Evolutionary conservation across 805 yeast genomes (phyloP).

Genomic region (Kluyveromyces aestuarii): DNA sequence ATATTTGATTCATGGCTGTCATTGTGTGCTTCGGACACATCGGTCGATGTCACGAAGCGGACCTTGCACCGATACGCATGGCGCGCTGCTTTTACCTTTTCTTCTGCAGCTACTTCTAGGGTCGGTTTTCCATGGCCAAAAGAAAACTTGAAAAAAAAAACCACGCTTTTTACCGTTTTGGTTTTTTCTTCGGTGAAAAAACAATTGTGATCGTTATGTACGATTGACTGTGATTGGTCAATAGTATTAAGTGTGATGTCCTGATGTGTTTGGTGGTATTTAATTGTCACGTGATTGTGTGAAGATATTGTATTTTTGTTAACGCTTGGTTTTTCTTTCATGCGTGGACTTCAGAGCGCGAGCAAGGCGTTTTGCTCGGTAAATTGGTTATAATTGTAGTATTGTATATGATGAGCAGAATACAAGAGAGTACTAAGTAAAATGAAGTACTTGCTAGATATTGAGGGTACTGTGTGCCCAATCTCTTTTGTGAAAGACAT

Average conservation of each 20-base stretch:
- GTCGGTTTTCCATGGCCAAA: not conserved
- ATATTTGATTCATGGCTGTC: slow-evolving; percentile 1
- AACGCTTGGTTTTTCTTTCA: not conserved
- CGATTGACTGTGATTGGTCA: not conserved
- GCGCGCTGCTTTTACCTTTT: not conserved
- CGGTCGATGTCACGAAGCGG: slow-evolving; percentile 5
- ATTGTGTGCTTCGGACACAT: slow-evolving; percentile 6
- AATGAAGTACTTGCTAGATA: slow-evolving; percentile 43
- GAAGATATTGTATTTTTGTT: too few relatives aligned
- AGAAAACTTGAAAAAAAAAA: not conserved
- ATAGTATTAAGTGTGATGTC: not conserved
- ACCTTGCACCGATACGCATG: not conserved
- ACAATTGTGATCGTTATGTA: not conserved
- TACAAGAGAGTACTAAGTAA: not conserved
- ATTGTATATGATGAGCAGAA: not conserved
- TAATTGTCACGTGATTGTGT: not conserved
- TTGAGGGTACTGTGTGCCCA: slow-evolving; percentile 92
- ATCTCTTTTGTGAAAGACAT: slow-evolving; percentile 77
- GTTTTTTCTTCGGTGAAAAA: not conserved
- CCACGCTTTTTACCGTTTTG: not conserved
- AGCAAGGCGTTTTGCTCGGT: too few relatives aligned
- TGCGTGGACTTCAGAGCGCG: not conserved
- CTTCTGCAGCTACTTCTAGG: not conserved
- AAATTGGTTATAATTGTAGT: too few relatives aligned
- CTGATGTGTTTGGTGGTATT: not conserved